Conservation (phyloP, 305 asterid genomes). For the Withania somnifera region DNA sequence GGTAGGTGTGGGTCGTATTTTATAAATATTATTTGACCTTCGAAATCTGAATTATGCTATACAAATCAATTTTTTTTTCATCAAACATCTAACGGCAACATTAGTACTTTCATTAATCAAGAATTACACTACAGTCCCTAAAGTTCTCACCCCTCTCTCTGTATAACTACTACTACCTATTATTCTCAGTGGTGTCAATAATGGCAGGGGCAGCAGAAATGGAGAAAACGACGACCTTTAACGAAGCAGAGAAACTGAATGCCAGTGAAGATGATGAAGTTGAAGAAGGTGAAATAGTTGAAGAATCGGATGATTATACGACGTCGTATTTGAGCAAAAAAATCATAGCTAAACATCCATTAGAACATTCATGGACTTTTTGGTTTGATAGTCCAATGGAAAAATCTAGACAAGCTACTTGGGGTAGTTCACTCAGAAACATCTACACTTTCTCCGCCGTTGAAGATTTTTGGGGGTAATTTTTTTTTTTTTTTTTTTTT, state of each 20-base stretch:
- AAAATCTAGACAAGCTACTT: constrained; percentile 25
- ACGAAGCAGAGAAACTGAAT: neutral
- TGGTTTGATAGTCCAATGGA: constrained; percentile 66
- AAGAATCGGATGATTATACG: constrained; percentile 25
- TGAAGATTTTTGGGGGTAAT: constrained; percentile 74
- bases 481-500: neutral
- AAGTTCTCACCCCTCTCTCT: no score
- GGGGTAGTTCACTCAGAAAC: constrained; percentile 57
- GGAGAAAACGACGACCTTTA: neutral
- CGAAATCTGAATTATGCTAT: no score
- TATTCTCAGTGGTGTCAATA: neutral
- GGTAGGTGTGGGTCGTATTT: no score
- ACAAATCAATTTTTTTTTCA: no score
- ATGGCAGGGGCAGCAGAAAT: neutral
- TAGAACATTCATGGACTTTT: constrained; percentile 89
- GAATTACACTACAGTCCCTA: neutral
- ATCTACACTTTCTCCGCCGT: constrained; percentile 67
- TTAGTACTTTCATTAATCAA: neutral
- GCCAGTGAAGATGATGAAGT: constrained; percentile 17
- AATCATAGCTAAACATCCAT: constrained; percentile 36
- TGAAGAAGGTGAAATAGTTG: constrained; percentile 70
- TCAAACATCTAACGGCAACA: no score
- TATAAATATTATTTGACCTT: no score
- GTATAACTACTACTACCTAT: no score
- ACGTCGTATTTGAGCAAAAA: constrained; percentile 8